A percentile compares a stretch with the other conserved stretches of the same genome.
Evolutionary conservation across 1,284 basidiomycete genomes (phyloP).

Genomic region (Malassezia nana): DNA sequence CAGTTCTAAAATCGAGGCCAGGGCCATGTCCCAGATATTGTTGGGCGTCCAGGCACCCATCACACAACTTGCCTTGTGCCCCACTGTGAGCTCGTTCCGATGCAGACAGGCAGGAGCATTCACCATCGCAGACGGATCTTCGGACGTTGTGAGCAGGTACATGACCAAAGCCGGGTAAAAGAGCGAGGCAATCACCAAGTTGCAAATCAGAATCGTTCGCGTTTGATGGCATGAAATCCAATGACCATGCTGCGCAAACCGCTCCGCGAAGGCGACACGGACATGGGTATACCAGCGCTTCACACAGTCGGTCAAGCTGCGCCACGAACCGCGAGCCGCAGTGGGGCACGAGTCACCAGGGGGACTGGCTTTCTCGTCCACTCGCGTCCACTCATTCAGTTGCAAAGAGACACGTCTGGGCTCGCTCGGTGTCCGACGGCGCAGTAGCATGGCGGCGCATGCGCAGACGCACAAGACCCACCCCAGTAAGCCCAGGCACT

Average conservation of each 20-base stretch:
- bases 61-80: neutral
- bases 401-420: constrained; percentile 1
- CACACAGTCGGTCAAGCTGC: neutral
- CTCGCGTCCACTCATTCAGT: neutral
- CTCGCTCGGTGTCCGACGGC: neutral
- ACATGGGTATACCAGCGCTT: neutral
- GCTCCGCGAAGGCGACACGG: neutral
- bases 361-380: neutral
- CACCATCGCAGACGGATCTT: constrained; percentile 2
- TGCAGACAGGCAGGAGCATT: constrained; percentile 4
- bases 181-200: constrained; percentile 86
- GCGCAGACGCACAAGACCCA: neutral
- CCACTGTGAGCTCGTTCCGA: neutral
- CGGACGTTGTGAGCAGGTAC: constrained; percentile 28
- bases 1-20: constrained; percentile 10
- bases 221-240: constrained; percentile 61
- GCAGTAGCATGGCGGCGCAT: neutral
- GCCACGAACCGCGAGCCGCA: neutral
- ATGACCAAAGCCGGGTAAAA: constrained; percentile 55
- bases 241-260: constrained; percentile 26
- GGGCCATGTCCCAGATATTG: constrained; percentile 16
- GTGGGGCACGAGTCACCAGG: neutral
- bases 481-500: neutral
- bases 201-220: constrained; percentile 80
- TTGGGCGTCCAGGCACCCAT: constrained; percentile 6